Percentiles rank a stretch among this genome's conserved stretches.
These are phyloP conservation scores for Pisolithus thermaeus DNA, from an alignment of 1,284 basidiomycete genomes.

Conservation along the genomic window DNA sequence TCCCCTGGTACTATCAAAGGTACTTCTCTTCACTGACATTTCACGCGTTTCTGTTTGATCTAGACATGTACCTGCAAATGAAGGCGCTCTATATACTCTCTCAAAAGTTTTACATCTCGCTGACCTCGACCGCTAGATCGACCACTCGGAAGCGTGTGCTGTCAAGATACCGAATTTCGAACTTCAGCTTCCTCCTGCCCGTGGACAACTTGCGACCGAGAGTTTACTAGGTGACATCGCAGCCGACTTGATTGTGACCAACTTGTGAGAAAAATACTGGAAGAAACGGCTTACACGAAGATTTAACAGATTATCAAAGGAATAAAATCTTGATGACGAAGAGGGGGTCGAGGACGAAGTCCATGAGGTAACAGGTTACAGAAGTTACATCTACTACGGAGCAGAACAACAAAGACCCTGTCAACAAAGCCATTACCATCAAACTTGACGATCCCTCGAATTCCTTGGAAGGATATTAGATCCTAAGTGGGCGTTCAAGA, in stretches of 20 bases:
- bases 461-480: no score
- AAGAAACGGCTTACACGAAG: conserved; percentile 70
- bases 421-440: conserved; percentile 56
- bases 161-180: conserved; percentile 85
- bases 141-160: conserved; percentile 84
- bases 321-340: conserved; percentile 60
- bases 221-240: conserved; percentile 86
- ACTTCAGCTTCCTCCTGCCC: conserved; percentile 83
- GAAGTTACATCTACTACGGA: conserved; percentile 8
- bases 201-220: conserved; percentile 95
- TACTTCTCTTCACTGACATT: conserved; percentile 26
- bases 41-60: no score
- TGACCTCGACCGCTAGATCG: conserved; percentile 91
- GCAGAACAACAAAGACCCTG: conserved; percentile 34
- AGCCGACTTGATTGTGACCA: conserved; percentile 82
- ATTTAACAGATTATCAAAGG: conserved; percentile 74
- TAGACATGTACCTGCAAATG: conserved; percentile 36
- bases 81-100: conserved; percentile 77
- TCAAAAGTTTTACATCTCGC: conserved; percentile 60
- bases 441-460: no score
- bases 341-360: conserved; percentile 32
- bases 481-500: no score
- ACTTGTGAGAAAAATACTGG: conserved; percentile 80
- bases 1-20: conserved; percentile 86
- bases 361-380: conserved; percentile 17